These are phyloP conservation scores for Penicillium roqueforti DNA, from an alignment of 495 filamentous ascomycete species.

Conservation along the genomic window DNA sequence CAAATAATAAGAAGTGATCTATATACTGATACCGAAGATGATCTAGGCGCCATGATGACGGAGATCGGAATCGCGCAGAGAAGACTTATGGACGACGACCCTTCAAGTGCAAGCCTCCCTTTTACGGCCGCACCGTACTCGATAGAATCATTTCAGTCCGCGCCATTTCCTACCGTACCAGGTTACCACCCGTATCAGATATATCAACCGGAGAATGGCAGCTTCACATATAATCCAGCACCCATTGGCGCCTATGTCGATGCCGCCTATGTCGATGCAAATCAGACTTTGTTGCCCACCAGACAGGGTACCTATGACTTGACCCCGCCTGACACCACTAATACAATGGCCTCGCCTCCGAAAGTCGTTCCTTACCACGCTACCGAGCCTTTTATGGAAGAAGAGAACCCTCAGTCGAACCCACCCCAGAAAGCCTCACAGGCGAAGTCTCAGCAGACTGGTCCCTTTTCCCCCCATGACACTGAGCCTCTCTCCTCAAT, in stretches of 20 bases:
- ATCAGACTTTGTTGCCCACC: slow-evolving; percentile 8
- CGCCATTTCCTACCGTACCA: slow-evolving; percentile 17
- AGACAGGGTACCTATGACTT: not conserved
- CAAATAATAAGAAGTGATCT: not conserved
- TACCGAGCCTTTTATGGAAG: slow-evolving; percentile 5
- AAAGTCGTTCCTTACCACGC: not conserved
- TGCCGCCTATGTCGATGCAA: slow-evolving; percentile 2
- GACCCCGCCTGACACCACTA: not conserved
- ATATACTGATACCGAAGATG: not conserved
- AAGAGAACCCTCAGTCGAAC: slow-evolving; percentile 8
- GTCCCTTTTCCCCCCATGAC: slow-evolving; percentile 35
- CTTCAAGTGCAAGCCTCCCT: slow-evolving; percentile 19
- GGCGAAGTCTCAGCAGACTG: slow-evolving; percentile 26
- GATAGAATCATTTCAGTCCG: slow-evolving; percentile 17
- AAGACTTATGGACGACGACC: slow-evolving; percentile 34
- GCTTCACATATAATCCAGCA: not conserved
- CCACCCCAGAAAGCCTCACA: slow-evolving; percentile 14
- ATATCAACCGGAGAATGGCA: not conserved
- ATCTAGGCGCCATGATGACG: slow-evolving; percentile 34
- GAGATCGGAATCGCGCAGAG: slow-evolving; percentile 39
- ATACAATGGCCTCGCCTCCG: not conserved
- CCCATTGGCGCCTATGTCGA: not conserved
- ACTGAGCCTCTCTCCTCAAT: slow-evolving; percentile 42
- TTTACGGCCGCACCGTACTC: slow-evolving; percentile 15
- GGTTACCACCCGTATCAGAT: slow-evolving; percentile 4